These are phyloP conservation scores for Primulina tabacum DNA, from an alignment of 257 asterid species.

Conservation along the genomic window DNA sequence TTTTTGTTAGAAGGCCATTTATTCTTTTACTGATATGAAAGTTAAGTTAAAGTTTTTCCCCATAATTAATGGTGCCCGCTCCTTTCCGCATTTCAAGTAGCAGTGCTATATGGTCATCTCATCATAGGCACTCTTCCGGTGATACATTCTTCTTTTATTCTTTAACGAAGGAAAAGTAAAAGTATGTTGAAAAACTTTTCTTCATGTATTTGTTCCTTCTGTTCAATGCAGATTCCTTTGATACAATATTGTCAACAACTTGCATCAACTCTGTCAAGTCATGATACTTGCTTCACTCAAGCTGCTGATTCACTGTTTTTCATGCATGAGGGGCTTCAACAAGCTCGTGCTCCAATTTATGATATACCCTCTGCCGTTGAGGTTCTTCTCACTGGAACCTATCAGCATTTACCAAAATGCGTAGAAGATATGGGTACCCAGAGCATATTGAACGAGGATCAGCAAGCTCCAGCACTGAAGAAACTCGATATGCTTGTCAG, in stretches of 20 bases:
- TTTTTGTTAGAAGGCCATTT: background rate
- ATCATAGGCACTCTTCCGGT: background rate
- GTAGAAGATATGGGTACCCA: slow-evolving; percentile 80
- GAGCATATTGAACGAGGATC: slow-evolving; percentile 61
- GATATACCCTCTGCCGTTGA: slow-evolving; percentile 97
- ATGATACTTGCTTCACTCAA: slow-evolving; percentile 94
- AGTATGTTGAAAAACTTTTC: background rate
- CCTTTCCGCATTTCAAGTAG: slow-evolving; percentile 8
- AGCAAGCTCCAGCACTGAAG: slow-evolving; percentile 77
- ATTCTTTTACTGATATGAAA: background rate
- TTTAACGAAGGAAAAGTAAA: too few relatives aligned
- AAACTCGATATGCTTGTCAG: slow-evolving; percentile 84
- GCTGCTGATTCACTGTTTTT: slow-evolving; percentile 98
- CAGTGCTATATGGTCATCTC: background rate
- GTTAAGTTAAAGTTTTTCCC: background rate
- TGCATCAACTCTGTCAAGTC: slow-evolving; percentile 82
- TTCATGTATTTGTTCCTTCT: slow-evolving; percentile 20
- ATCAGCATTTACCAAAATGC: slow-evolving; percentile 88
- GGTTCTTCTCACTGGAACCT: slow-evolving; percentile 79
- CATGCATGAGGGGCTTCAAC: slow-evolving; percentile 98
- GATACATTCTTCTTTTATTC: slow-evolving; percentile 9
- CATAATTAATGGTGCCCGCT: background rate
- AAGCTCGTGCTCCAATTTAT: slow-evolving; percentile 97
- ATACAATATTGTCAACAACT: slow-evolving; percentile 92
- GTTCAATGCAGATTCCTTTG: slow-evolving; percentile 81